phyloP scores from a whole-genome alignment of 106 monocot genomes.

The Amphibolis antarctica region DNA sequence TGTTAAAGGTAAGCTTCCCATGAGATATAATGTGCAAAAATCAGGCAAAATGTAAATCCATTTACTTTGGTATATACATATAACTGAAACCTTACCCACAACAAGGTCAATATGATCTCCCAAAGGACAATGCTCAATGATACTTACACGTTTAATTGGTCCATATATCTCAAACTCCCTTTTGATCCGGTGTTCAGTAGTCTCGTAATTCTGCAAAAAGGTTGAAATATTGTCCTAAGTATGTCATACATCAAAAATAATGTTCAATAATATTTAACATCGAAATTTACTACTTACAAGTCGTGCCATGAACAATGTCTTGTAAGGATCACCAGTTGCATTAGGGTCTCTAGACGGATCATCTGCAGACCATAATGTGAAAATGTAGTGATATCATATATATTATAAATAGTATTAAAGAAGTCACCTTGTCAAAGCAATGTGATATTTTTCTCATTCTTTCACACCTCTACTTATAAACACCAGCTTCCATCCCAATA shows the following conservation, averaged over 20 bases:
- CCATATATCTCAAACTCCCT: slow-evolving; percentile 99
- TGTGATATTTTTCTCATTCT: too few species aligned
- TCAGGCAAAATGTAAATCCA: neutral
- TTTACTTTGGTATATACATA: neutral
- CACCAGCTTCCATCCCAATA: too few species aligned
- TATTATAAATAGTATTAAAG: too few species aligned
- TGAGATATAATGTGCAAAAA: neutral
- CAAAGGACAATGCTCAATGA: slow-evolving; percentile 24
- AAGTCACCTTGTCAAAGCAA: too few species aligned
- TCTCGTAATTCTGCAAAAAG: slow-evolving; percentile 94
- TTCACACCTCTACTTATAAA: too few species aligned
- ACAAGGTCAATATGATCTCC: slow-evolving; percentile 38
- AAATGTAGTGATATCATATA: too few species aligned
- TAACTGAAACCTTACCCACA: slow-evolving; percentile 29
- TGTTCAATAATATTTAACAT: neutral
- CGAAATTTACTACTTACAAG: slow-evolving; percentile 40
- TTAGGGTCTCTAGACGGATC: slow-evolving; percentile 64
- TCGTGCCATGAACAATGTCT: slow-evolving; percentile 90
- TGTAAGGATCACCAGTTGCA: slow-evolving; percentile 81
- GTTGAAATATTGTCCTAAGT: neutral
- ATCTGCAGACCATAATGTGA: too few species aligned
- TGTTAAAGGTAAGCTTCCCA: neutral
- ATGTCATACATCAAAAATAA: neutral
- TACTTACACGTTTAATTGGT: slow-evolving; percentile 94
- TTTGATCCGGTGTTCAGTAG: slow-evolving; percentile 80